Conservation (phyloP, 2,329 filamentous ascomycete species). For the Penicillium sclerotiorum region DNA sequence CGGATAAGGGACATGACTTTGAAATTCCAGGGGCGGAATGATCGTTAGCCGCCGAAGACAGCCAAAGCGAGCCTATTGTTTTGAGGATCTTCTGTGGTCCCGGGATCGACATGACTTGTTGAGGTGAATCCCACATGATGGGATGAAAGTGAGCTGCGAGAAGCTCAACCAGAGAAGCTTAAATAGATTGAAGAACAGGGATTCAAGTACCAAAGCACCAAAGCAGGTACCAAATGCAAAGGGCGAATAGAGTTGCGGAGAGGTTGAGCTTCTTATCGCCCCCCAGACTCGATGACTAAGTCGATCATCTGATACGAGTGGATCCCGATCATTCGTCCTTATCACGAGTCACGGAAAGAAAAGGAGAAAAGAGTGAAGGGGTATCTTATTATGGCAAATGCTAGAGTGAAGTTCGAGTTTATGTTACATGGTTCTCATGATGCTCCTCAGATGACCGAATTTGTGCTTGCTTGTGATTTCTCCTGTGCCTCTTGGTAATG, state of each 20-base stretch:
- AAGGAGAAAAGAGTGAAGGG: conserved; percentile 16
- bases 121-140: conserved; percentile 23
- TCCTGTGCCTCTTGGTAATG: conserved; percentile 37
- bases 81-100: conserved; percentile 41
- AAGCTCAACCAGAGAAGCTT: neutral
- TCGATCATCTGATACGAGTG: conserved; percentile 17
- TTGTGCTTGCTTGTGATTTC: conserved; percentile 11
- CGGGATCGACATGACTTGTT: conserved; percentile 30
- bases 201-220: neutral
- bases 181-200: neutral
- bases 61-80: conserved; percentile 33
- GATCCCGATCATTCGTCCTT: neutral
- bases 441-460: neutral
- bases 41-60: conserved; percentile 24
- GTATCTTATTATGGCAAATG: conserved; percentile 16
- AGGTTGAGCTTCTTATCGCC: conserved; percentile 13
- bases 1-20: conserved; percentile 36
- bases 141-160: neutral
- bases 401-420: neutral
- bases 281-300: conserved; percentile 21
- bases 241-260: neutral
- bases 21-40: conserved; percentile 10
- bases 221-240: neutral
- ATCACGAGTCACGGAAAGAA: conserved; percentile 6
- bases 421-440: neutral